Conservation (phyloP, 164 flowering plant genomes). For the Aristolochia californica region DNA sequence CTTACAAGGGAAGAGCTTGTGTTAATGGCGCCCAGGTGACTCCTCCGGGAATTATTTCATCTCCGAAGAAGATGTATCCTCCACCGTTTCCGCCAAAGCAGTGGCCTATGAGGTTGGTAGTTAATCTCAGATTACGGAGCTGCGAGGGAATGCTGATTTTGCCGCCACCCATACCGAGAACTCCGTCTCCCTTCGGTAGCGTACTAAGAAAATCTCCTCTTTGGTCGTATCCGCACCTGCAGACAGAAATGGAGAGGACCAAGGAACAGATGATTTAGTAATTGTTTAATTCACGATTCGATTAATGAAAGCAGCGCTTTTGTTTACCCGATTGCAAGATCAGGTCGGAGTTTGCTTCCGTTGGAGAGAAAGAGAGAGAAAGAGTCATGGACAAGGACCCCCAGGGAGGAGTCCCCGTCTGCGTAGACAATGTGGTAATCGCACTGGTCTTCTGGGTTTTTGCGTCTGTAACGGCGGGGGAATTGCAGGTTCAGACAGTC, state of each 20-base stretch:
- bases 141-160: conserved; percentile 65
- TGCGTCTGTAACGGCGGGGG: conserved; percentile 33
- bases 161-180: conserved; percentile 83
- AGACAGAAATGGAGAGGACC: not conserved
- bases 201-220: conserved; percentile 26
- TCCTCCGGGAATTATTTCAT: conserved; percentile 48
- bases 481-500: conserved; percentile 47
- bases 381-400: conserved; percentile 60
- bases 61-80: conserved; percentile 80
- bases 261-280: not conserved
- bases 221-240: conserved; percentile 92
- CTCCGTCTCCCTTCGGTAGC: conserved; percentile 57
- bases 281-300: too few species aligned
- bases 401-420: conserved; percentile 76
- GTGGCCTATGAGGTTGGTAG: conserved; percentile 71
- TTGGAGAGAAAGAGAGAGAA: conserved; percentile 40
- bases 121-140: conserved; percentile 46
- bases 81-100: conserved; percentile 62
- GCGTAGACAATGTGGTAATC: conserved; percentile 87
- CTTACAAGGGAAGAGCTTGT: conserved; percentile 25
- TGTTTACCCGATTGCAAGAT: conserved; percentile 64
- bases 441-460: conserved; percentile 50
- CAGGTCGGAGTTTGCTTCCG: conserved; percentile 34
- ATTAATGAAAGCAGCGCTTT: too few species aligned
- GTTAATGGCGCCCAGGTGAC: conserved; percentile 69